A percentile compares a stretch with the other conserved stretches of the same genome.
These are phyloP conservation scores for Kwoniella dejecticola DNA, from an alignment of 768 basidiomycete species.

Conservation along the genomic window DNA sequence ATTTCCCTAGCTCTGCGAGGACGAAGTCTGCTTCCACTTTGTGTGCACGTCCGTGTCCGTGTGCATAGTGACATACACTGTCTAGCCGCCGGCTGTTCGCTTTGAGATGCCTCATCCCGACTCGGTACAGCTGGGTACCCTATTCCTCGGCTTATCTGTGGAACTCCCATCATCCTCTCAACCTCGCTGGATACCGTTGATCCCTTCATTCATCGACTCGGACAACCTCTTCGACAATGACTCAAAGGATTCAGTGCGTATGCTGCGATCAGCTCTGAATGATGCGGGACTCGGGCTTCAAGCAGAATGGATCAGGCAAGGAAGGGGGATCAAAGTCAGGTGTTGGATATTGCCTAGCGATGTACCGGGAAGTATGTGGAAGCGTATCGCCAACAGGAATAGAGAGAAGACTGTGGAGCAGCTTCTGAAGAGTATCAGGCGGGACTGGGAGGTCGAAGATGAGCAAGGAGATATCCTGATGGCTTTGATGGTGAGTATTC, in stretches of 20 bases:
- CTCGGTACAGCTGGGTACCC: slow-evolving; percentile 11
- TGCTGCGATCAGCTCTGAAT: slow-evolving; percentile 10
- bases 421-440: slow-evolving; percentile 13
- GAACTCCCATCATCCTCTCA: slow-evolving; percentile 5
- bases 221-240: not conserved
- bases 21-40: too few species aligned
- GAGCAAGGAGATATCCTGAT: slow-evolving; percentile 8
- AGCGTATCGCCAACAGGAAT: not conserved
- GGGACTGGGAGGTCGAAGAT: slow-evolving; percentile 11
- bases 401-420: slow-evolving; percentile 5
- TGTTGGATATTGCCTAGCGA: slow-evolving; percentile 27
- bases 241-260: not conserved
- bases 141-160: not conserved
- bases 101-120: slow-evolving; percentile 1
- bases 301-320: slow-evolving; percentile 16
- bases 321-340: slow-evolving; percentile 11
- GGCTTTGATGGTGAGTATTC: slow-evolving; percentile 16
- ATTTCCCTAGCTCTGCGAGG: too few species aligned
- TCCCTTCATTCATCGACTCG: slow-evolving; percentile 9
- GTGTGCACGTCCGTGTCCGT: too few species aligned
- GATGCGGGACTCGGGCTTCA: slow-evolving; percentile 17
- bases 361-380: slow-evolving; percentile 27
- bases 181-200: slow-evolving; percentile 7
- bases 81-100: too few species aligned
- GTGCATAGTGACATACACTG: too few species aligned